These are phyloP conservation scores for Lachnellula hyalina DNA, from an alignment of 2,329 filamentous ascomycete species.

Conservation along the genomic window DNA sequence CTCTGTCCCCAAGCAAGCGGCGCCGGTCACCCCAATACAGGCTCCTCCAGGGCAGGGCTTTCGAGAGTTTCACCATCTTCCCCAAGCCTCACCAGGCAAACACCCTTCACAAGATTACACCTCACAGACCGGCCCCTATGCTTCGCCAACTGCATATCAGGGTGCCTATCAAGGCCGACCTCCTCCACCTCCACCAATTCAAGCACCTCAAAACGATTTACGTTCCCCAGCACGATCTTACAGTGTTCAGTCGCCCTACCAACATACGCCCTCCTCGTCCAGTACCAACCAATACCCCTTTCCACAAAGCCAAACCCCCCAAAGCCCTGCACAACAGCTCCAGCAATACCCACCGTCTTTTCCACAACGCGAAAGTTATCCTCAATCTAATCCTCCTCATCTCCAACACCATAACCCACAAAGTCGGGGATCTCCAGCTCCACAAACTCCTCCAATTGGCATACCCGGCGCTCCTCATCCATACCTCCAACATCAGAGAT, in stretches of 20 bases:
- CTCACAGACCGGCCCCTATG: slow-evolving; percentile 25
- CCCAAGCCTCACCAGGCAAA: slow-evolving; percentile 29
- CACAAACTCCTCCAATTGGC: slow-evolving; percentile 32
- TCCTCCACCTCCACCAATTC: slow-evolving; percentile 37
- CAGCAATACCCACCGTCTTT: slow-evolving; percentile 27
- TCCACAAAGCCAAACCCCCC: slow-evolving; percentile 27
- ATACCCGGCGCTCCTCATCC: slow-evolving; percentile 29
- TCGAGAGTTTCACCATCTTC: slow-evolving; percentile 29
- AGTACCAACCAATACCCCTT: slow-evolving; percentile 29
- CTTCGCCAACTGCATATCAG: slow-evolving; percentile 30
- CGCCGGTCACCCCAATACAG: slow-evolving; percentile 31
- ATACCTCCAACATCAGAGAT: slow-evolving; percentile 40
- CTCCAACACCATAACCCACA: slow-evolving; percentile 28
- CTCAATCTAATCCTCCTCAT: slow-evolving; percentile 22
- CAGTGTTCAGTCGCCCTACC: slow-evolving; percentile 32
- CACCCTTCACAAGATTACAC: slow-evolving; percentile 30
- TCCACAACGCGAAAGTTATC: slow-evolving; percentile 28
- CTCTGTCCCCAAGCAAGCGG: slow-evolving; percentile 22
- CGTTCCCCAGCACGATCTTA: slow-evolving; percentile 38
- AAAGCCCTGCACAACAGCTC: slow-evolving; percentile 30
- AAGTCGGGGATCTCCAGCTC: slow-evolving; percentile 26
- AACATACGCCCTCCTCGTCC: slow-evolving; percentile 28
- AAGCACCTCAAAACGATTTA: slow-evolving; percentile 36
- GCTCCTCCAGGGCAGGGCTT: slow-evolving; percentile 25
- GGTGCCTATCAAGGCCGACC: slow-evolving; percentile 28